A percentile compares a stretch with the other conserved stretches of the same genome.
These are phyloP conservation scores for Blechomonas ayalai DNA, from an alignment of 208 protist genomes.

Conservation along the genomic window DNA sequence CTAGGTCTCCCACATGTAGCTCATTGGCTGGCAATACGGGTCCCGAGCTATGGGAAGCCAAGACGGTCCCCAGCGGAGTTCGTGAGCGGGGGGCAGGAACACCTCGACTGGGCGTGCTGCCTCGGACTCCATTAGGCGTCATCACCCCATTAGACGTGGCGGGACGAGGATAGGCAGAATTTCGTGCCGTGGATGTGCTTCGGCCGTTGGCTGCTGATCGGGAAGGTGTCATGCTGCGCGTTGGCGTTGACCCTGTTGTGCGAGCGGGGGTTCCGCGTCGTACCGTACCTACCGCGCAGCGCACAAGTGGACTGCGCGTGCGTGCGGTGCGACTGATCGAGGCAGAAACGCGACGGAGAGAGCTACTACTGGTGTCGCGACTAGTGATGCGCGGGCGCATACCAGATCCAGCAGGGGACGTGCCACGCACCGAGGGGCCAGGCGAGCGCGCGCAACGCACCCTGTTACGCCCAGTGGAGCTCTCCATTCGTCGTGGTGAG, in stretches of 20 bases:
- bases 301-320: conserved; percentile 63
- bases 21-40: conserved; percentile 54
- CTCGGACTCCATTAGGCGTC: neutral
- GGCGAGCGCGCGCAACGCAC: conserved; percentile 24
- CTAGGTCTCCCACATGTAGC: conserved; percentile 59
- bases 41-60: neutral
- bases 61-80: neutral
- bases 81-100: neutral
- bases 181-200: conserved; percentile 9
- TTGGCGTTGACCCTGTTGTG: conserved; percentile 44
- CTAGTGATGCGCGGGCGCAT: conserved; percentile 24
- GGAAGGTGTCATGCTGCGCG: conserved; percentile 12
- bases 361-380: conserved; percentile 34
- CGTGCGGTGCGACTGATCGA: conserved; percentile 23
- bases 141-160: conserved; percentile 1
- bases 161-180: conserved; percentile 1
- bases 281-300: conserved; percentile 65
- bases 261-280: conserved; percentile 76
- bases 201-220: conserved; percentile 6
- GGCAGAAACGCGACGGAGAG: conserved; percentile 20
- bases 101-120: neutral
- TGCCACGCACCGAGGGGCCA: conserved; percentile 15
- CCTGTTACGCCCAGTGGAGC: conserved; percentile 41
- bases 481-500: conserved; percentile 55
- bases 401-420: conserved; percentile 9